These are phyloP conservation scores for Pythium guiyangense DNA, from an alignment of 352 stramenopile species.

Conservation along the genomic window DNA sequence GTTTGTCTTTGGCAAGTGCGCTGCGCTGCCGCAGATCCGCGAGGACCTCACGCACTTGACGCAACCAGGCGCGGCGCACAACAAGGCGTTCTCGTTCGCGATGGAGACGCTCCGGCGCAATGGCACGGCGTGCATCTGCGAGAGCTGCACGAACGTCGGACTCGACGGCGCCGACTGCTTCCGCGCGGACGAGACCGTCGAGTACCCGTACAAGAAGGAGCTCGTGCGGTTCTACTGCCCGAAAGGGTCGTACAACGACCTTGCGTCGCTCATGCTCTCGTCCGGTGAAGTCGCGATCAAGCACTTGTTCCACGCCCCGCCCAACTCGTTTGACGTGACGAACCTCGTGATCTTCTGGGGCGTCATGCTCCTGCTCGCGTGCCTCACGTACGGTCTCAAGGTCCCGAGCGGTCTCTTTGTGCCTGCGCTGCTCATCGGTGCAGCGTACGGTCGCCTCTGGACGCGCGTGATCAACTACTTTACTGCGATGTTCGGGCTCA, in stretches of 20 bases:
- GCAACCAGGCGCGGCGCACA: constrained; percentile 29
- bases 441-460: constrained; percentile 92
- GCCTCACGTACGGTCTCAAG: constrained; percentile 95
- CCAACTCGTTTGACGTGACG: constrained; percentile 66
- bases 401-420: constrained; percentile 97
- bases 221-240: constrained; percentile 95
- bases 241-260: constrained; percentile 96
- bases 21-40: constrained; percentile 42
- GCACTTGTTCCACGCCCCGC: constrained; percentile 93
- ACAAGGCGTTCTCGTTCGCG: constrained; percentile 61
- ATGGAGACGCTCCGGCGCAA: constrained; percentile 70
- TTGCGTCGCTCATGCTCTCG: constrained; percentile 94
- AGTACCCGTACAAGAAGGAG: constrained; percentile 82
- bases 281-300: constrained; percentile 93
- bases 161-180: constrained; percentile 58
- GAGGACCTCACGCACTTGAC: constrained; percentile 49
- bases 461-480: constrained; percentile 85
- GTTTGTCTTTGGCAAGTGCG: constrained; percentile 63
- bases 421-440: constrained; percentile 91
- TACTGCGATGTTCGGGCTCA: constrained; percentile 39
- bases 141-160: constrained; percentile 45
- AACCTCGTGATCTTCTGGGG: constrained; percentile 75
- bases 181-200: constrained; percentile 55
- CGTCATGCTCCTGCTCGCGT: constrained; percentile 78
- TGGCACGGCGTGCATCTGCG: constrained; percentile 64